Evolutionary conservation across 2,329 filamentous ascomycete genomes (phyloP), one percentile per base, ranked within the genome.

Genomic region (Trichoderma arundinaceum): DNA sequence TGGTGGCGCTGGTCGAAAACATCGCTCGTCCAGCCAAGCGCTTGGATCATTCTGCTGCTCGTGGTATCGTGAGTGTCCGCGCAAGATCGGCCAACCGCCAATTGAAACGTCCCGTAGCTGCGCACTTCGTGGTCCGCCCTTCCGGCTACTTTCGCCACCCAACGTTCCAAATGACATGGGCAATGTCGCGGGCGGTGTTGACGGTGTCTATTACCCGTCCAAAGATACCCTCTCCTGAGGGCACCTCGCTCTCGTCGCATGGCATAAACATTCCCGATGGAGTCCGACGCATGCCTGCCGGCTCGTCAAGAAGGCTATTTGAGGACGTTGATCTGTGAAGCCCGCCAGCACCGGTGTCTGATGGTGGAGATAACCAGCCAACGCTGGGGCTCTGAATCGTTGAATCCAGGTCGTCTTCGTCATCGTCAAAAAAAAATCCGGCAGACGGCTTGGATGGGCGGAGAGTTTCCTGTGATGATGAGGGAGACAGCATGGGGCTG

Each of bases 261-360:
- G 92, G 92, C 90, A 96, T 94, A 72, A 96, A 90, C 92, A 96
- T 96, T 71, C 92, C 93, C 44, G 92, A 95, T 58, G 88, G 83
- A 19, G 92, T 96, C 70, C 93, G 85, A 68, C 90, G 88, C 82
- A 96, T 89, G 60, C 89, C 88, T 17, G 78, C 80, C 49, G 83
- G 80, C 66, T 86, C 83, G 19, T 79, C 80, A n/a, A 74, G 76
- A n/a, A 86, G 76, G 67, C 80, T 83, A 72, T 76, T 76, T 46
- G 81, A 77, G 28, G 85, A 85, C n/a, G 78, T 72, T 19, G 83
- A 81, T 65, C 82, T 80, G 43, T 80, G 79, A n/a, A 84, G 69
- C 12, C 78, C 79, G 38, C 71, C 68, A 48, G 66, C 70, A 13
- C 66, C 58, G 17, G 51, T 44, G 32, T 73, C 72, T 9, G 66